Percentiles rank a stretch among this genome's conserved stretches.
Evolutionary conservation across 306 rosid genomes (phyloP).

Genomic region (Malus asiatica): DNA sequence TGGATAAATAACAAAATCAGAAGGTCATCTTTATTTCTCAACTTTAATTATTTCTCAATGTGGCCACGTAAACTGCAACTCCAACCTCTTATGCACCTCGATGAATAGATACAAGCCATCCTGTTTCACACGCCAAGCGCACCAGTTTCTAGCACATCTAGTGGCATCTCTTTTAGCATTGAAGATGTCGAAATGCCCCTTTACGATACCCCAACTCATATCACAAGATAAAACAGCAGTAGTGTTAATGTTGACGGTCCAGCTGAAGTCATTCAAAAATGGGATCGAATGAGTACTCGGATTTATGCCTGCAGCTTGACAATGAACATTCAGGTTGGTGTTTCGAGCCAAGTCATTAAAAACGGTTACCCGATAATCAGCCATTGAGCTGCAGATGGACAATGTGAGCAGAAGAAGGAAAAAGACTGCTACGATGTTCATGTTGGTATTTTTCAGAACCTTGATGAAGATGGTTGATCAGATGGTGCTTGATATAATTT

Average conservation of each 20-base stretch:
- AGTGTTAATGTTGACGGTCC: slow-evolving; percentile 30
- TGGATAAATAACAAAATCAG: no score
- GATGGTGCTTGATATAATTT: no score
- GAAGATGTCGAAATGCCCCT: neutral
- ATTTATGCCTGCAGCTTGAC: neutral
- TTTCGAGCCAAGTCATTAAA: neutral
- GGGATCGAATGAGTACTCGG: neutral
- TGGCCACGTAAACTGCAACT: no score
- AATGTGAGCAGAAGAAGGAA: neutral
- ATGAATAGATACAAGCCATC: slow-evolving; percentile 8
- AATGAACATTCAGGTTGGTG: neutral
- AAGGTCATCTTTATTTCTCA: no score
- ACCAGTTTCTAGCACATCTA: neutral
- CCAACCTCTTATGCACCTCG: neutral
- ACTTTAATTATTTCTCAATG: no score
- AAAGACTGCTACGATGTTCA: no score
- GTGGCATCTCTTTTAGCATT: neutral
- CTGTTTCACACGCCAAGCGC: neutral
- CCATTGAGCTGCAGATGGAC: neutral
- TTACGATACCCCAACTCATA: slow-evolving; percentile 29
- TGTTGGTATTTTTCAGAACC: no score
- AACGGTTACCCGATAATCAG: neutral
- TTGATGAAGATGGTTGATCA: no score
- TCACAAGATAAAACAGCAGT: slow-evolving; percentile 28
- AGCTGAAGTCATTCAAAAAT: neutral